Evolutionary conservation across 164 flowering plant species (phyloP).

Genomic region (Magnolia sinica): DNA sequence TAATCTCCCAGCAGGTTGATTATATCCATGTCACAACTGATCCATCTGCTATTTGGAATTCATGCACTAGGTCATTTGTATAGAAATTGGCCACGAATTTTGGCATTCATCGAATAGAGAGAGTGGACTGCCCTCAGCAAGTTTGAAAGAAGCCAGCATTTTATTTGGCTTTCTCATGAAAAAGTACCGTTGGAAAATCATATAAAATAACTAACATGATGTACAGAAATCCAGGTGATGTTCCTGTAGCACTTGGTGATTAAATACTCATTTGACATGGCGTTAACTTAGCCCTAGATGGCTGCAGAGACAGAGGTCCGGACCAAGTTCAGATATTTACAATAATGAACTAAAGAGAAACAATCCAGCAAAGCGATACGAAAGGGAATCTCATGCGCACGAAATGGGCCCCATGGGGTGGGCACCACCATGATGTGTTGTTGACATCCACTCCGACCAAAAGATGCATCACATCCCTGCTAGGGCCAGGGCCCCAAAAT

Average conservation of each 20-base stretch:
- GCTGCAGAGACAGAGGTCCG: not conserved
- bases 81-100: not conserved
- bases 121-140: not conserved
- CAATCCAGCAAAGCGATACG: no score
- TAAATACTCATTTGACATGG: not conserved
- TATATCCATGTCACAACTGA: not conserved
- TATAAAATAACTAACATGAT: not conserved
- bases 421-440: no score
- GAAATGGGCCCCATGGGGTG: no score
- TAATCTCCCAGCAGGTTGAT: not conserved
- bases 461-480: no score
- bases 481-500: no score
- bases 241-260: not conserved
- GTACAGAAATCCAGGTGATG: not conserved
- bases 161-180: not conserved
- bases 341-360: not conserved
- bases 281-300: not conserved
- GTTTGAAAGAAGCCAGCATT: not conserved
- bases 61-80: not conserved
- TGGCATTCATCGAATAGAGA: not conserved
- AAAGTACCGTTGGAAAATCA: not conserved
- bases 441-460: no score
- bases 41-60: not conserved
- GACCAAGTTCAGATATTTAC: not conserved
- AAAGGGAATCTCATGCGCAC: no score